Evolutionary conservation across 2,329 filamentous ascomycete species (phyloP).

Genomic region (Penicillium sp.): DNA sequence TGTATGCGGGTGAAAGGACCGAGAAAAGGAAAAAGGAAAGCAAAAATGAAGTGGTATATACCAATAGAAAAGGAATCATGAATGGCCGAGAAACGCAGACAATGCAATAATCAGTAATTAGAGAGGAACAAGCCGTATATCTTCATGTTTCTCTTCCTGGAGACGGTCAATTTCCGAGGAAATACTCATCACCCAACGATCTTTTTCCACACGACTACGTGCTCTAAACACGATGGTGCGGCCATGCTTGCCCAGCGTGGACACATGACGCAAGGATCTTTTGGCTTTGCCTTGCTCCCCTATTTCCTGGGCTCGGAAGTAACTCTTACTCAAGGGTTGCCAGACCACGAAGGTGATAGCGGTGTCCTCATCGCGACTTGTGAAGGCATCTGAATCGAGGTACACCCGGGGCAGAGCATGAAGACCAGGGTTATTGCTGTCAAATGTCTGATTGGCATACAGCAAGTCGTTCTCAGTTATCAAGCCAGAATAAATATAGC

Average conservation of each 20-base stretch:
- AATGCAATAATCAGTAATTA: constrained; percentile 7
- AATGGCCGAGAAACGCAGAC: constrained; percentile 8
- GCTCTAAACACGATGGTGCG: constrained; percentile 66
- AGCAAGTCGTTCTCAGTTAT: constrained; percentile 63
- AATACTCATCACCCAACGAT: constrained; percentile 67
- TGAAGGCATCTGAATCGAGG: constrained; percentile 59
- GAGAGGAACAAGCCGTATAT: constrained; percentile 48
- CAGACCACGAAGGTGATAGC: constrained; percentile 68
- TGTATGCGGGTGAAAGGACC: not conserved
- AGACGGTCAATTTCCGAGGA: constrained; percentile 65
- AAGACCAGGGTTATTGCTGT: constrained; percentile 61
- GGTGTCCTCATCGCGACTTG: constrained; percentile 63
- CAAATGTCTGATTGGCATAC: constrained; percentile 64
- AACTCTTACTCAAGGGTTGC: constrained; percentile 58
- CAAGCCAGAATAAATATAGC: constrained; percentile 65
- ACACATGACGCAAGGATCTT: constrained; percentile 57
- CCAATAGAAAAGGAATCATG: not conserved
- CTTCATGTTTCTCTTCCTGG: constrained; percentile 47
- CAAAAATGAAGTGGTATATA: not conserved
- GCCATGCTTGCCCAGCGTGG: constrained; percentile 60
- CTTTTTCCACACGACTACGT: constrained; percentile 63
- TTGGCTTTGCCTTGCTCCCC: constrained; percentile 42
- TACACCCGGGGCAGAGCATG: constrained; percentile 61
- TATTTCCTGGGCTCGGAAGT: constrained; percentile 52
- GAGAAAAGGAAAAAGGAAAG: not conserved